Evolutionary conservation across 768 basidiomycete genomes (phyloP), one percentile per base, ranked within the genome.

Genomic region (Saitozyma podzolica): DNA sequence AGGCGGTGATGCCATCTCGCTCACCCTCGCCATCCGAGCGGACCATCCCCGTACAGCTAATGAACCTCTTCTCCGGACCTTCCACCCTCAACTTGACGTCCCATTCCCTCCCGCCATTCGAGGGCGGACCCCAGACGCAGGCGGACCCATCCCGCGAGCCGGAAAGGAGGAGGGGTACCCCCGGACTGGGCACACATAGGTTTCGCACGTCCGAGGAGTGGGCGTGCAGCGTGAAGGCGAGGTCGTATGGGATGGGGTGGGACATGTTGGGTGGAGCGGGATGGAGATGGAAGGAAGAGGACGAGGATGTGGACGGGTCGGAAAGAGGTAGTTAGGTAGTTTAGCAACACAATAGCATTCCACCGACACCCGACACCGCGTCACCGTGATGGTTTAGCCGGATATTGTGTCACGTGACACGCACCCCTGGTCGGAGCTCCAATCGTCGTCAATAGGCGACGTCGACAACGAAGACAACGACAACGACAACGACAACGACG

Each of bases 91-190:
- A 58, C 55, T 67, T 69, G 50, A 64, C 68, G 64, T 66, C 90
- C 89, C 57, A 76, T 48, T 66, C 68, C 60, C 61, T 66, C 87
- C 86, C 77, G 80, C 84, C 61, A 87, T 81, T 53, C 19, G 64
- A 55, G n/a, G 41, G 39, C 48, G 73, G 61, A 48, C 67, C 82
- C 95, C 94, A 98, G 40, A 87, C 83, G 76, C 94, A 91, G 67
- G 92, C 90, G 48, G 92, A 91, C 14, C 89, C 83, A 83, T 97
- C 94, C 76, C 94, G 87, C 51, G 94, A 96, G 63, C 89, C 90
- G 19, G 93, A 96, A 64, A 98, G 83, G 66, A 97, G 82, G 2
- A 75, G 52, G 6, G 74, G 74, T 65, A 92, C 84, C 69, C 86
- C 82, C 78, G 90, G 82, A 39, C 86, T 86, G 42, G 92, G 90